Base-by-base conservation (phyloP, 345 rosid genomes). In the Ricinus communis region DNA sequence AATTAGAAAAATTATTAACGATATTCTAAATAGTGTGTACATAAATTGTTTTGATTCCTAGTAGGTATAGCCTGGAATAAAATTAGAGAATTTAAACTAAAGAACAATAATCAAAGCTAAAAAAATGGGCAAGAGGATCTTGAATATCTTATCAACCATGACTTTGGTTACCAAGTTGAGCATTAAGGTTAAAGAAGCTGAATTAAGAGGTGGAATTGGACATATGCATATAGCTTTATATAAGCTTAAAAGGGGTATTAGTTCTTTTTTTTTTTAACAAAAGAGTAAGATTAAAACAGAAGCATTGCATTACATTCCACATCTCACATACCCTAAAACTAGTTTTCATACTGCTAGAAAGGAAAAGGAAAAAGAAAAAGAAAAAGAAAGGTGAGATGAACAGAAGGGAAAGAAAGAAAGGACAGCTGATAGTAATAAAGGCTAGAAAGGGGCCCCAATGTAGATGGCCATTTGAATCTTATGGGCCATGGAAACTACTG, bases 391-490 rank as follows among this genome's bases (percentile, higher is more conserved):
- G 24, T 0, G 16, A 33, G 4, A 11, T 3, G 38, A 13, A 38
- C 53, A n/a, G 53, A 10, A 27, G 19, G 33, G 36, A 57, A 30
- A 19, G n/a, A 25, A 10, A n/a, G 73, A 77, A 65, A 66, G 21
- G 69, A 76, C 73, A 73, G 45, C 62, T 69, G 71, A 61, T 69
- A 51, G 70, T 50, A 68, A 70, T 69, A 73, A 79, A 76, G 76
- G 73, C 79, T 71, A 53, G 14, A 76, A 80, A 62, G 63, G 77
- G 76, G 75, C 67, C 72, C 85, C 70, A 38, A 16, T 14, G n/a
- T 6, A 57, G 76, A 33, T 66, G 77, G 28, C 40, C 63, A 67
- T 31, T 52, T 64, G 52, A 75, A 68, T 68, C 61, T 59, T 58
- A 52, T 65, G 76, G 81, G 78, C 74, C 82, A 76, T 51, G 14